Conservation (phyloP, 306 rosid species). For the Gastrolobium villosum region DNA sequence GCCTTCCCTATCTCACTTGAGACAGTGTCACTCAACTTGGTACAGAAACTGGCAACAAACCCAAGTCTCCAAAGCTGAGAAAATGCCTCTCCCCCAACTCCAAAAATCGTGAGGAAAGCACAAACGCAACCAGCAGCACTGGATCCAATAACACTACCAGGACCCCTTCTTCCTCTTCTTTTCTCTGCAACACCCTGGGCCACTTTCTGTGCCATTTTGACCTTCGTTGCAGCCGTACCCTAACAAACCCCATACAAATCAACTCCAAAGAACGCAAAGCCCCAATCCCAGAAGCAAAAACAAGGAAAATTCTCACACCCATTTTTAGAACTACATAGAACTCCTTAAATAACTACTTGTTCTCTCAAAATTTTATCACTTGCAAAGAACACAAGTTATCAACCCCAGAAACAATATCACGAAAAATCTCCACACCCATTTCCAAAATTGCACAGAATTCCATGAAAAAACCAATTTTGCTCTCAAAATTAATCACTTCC, state of each 20-base stretch:
- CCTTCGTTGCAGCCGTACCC: constrained; percentile 97
- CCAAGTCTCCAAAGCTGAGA: constrained; percentile 86
- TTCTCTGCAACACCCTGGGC: constrained; percentile 97
- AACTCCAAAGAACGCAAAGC: constrained; percentile 46
- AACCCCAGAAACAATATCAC: constrained; percentile 11
- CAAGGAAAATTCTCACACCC: constrained; percentile 8
- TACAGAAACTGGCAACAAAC: constrained; percentile 95
- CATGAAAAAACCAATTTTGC: not conserved
- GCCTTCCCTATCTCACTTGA: constrained; percentile 99
- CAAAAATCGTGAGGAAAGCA: constrained; percentile 75
- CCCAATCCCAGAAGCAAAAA: constrained; percentile 38
- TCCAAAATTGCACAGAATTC: constrained; percentile 12
- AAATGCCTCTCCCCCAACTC: constrained; percentile 76
- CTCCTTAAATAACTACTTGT: not conserved
- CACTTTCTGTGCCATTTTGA: constrained; percentile 90
- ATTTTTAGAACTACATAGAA: constrained; percentile 35
- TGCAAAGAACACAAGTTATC: not conserved
- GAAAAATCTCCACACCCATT: not conserved
- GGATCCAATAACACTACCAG: constrained; percentile 94
- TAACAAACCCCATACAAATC: constrained; percentile 50
- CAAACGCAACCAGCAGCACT: constrained; percentile 97
- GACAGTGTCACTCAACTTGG: constrained; percentile 95
- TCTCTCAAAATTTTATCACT: not conserved
- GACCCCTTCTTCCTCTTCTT: constrained; percentile 97
- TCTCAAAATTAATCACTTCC: not conserved